Conservation (phyloP, 305 asterid species). For the Plantago lanceolata region DNA sequence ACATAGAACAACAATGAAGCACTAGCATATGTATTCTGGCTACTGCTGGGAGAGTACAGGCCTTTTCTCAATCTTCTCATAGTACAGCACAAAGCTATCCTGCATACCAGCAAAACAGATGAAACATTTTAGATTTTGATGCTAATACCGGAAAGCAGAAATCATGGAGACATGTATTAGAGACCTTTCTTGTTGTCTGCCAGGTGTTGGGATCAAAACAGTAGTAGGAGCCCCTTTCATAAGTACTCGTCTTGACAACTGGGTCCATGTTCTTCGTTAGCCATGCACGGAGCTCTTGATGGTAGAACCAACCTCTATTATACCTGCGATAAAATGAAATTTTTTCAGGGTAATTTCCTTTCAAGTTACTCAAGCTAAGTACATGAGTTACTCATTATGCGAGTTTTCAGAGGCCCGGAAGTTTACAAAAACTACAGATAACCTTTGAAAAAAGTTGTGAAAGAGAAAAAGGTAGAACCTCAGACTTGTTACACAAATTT, state of each 20-base stretch:
- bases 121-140: neutral
- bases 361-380: neutral
- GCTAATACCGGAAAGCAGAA: conserved; percentile 3
- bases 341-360: neutral
- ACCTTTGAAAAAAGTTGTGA: no score
- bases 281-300: conserved; percentile 67
- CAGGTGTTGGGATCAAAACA: conserved; percentile 75
- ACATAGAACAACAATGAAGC: conserved; percentile 9
- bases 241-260: conserved; percentile 51
- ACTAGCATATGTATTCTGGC: conserved; percentile 8
- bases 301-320: conserved; percentile 83
- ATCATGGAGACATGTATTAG: neutral
- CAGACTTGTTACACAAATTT: neutral
- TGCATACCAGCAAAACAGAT: conserved; percentile 28
- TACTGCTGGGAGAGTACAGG: conserved; percentile 48
- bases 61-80: conserved; percentile 69
- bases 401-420: neutral
- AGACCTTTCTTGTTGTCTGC: conserved; percentile 73
- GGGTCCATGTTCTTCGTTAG: conserved; percentile 64
- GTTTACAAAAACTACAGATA: no score
- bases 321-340: conserved; percentile 34
- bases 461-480: no score
- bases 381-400: neutral
- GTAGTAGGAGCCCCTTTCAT: conserved; percentile 71
- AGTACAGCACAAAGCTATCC: conserved; percentile 75